Base-by-base conservation (phyloP, 108 stramenopile species). In the Cyclostephanos invisitatus region DNA sequence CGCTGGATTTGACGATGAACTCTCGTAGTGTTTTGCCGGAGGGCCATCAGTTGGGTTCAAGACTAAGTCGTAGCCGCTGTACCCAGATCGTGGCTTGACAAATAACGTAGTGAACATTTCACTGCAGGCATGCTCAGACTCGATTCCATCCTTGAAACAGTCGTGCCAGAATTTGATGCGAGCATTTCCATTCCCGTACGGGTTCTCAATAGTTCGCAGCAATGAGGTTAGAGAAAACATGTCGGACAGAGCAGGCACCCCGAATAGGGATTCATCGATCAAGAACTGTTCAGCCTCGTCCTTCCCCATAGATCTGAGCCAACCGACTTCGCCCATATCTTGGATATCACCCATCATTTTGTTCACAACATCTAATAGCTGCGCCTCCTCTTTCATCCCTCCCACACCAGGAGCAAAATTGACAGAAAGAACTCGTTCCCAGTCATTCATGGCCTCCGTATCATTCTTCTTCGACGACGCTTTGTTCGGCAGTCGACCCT, bases 311-410 rank as follows among this genome's bases (percentile, higher is more conserved):
- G 38, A 24, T 25, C 46, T 35, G 9, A 69, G 44, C 71, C 72
- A 73, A 18, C 79, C 79, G 29, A 80, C 72, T 67, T 80, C 79
- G 4, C 65, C 80, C 75, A 81, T 77, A 46, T 77, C 80, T 62
- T 77, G 75, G 14, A 81, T 77, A 67, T 81, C 80, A 46, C 65
- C 62, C 71, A 72, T 77, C 27, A 81, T 81, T 12, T n/a, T 38
- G 51, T 77, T 77, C 40, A 77, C 80, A 9, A 81, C 71, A 12
- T 57, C 36, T 15, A 77, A 38, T 38, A 77, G 48, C 32, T 73
- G 48, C 18, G 64, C 20, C 29, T 81, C 80, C 58, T 72, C 71
- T 67, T 70, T 72, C 79, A 80, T 73, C 17, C 80, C 80, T 22
- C 80, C 75, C 14, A 80, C 3, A 49, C 76, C 75, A 21, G 80